These are phyloP conservation scores for Peribolospora baueri DNA, from an alignment of 768 basidiomycete species.

Conservation along the genomic window DNA sequence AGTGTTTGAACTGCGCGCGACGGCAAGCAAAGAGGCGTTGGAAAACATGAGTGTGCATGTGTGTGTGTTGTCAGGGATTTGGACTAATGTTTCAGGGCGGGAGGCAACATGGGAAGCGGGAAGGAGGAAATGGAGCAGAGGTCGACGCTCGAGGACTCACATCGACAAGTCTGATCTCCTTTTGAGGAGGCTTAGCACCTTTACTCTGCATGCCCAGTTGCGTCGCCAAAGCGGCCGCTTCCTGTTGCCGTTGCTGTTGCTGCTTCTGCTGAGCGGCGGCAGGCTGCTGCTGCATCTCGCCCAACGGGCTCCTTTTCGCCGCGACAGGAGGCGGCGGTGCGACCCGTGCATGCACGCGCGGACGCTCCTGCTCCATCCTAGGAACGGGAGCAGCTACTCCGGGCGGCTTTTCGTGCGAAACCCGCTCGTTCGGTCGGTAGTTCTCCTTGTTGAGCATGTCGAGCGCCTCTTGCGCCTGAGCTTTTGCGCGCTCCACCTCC, in stretches of 20 bases:
- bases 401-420: too few species aligned
- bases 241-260: background rate
- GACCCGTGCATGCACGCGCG: too few species aligned
- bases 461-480: too few species aligned
- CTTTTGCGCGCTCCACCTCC: too few species aligned
- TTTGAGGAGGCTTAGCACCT: too few species aligned
- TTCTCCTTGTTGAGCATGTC: too few species aligned
- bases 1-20: slow-evolving; percentile 9
- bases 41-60: background rate
- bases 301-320: background rate
- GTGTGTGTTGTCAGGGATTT: background rate
- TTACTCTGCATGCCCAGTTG: background rate
- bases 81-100: background rate
- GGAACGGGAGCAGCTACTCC: too few species aligned
- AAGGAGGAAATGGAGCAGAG: background rate
- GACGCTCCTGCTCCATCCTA: too few species aligned
- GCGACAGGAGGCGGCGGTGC: too few species aligned
- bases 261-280: background rate
- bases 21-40: background rate
- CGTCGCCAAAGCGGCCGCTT: background rate
- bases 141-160: background rate
- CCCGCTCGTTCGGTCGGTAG: too few species aligned
- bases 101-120: background rate
- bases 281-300: slow-evolving; percentile 1
- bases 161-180: too few species aligned